Evolutionary conservation across 2,329 filamentous ascomycete species (phyloP).

Genomic region (Penicillium expansum): DNA sequence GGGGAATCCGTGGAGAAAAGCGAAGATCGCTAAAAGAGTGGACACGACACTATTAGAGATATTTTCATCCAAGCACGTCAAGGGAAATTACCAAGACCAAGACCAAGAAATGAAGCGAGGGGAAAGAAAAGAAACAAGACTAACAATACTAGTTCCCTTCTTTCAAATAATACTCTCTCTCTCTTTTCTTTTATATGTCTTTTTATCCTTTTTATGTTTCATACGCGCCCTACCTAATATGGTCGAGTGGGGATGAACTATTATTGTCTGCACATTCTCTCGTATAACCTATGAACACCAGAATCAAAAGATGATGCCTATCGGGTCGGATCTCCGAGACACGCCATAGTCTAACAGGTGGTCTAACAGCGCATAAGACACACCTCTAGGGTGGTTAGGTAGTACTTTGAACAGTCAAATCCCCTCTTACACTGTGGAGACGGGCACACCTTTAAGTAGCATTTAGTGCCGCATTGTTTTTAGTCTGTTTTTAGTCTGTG

Average conservation of each 20-base stretch:
- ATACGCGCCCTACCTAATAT: background rate
- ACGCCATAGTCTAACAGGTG: background rate
- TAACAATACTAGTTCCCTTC: background rate
- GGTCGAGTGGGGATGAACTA: background rate
- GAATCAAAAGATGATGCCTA: background rate
- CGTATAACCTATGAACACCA: background rate
- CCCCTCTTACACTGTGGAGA: background rate
- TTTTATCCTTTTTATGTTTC: background rate
- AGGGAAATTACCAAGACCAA: background rate
- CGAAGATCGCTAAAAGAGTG: slow-evolving; percentile 1
- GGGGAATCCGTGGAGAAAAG: slow-evolving; percentile 1
- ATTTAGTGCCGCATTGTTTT: background rate
- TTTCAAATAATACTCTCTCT: background rate
- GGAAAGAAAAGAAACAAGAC: background rate
- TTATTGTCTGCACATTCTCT: background rate
- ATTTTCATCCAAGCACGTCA: background rate
- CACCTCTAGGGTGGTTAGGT: background rate
- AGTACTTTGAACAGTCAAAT: background rate
- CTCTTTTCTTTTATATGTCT: too few species aligned
- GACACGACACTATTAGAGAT: background rate
- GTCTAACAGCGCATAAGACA: slow-evolving; percentile 6
- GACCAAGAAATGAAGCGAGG: background rate
- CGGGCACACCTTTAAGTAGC: background rate
- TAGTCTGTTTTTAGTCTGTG: background rate
- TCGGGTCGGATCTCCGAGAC: slow-evolving; percentile 1